phyloP scores from a whole-genome alignment of 2,329 filamentous ascomycete genomes.

The Colletotrichum viniferum region DNA sequence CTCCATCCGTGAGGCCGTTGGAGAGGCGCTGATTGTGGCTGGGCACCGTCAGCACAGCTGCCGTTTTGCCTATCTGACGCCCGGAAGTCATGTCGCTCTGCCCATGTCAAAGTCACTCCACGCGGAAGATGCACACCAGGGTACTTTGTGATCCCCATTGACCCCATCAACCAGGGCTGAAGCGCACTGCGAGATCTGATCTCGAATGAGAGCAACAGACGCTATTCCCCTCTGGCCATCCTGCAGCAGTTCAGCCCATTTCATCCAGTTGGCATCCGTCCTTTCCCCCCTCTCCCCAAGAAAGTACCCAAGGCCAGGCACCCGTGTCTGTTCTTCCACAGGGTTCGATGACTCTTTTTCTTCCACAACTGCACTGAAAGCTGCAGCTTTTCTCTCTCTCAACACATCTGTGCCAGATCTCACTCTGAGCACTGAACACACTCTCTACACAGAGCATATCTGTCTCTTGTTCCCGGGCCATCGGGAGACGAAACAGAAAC shows the following conservation, averaged over 20 bases:
- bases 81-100: neutral
- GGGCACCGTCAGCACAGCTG: neutral
- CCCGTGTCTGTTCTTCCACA: slow-evolving; percentile 4
- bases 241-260: slow-evolving; percentile 1
- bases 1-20: neutral
- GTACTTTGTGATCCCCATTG: neutral
- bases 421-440: neutral
- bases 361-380: neutral
- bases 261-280: neutral
- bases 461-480: neutral
- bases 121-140: neutral
- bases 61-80: neutral
- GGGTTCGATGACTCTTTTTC: slow-evolving; percentile 19
- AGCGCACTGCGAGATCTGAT: neutral
- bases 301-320: neutral
- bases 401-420: neutral
- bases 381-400: neutral
- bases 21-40: slow-evolving; percentile 14
- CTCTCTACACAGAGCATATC: neutral
- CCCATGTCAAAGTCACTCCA: neutral
- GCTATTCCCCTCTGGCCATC: neutral
- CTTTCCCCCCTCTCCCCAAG: neutral
- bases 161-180: neutral
- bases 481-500: neutral
- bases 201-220: slow-evolving; percentile 3